Evolutionary conservation across 2,329 filamentous ascomycete species (phyloP).

Genomic region (Ceratocystiopsis sp.): DNA sequence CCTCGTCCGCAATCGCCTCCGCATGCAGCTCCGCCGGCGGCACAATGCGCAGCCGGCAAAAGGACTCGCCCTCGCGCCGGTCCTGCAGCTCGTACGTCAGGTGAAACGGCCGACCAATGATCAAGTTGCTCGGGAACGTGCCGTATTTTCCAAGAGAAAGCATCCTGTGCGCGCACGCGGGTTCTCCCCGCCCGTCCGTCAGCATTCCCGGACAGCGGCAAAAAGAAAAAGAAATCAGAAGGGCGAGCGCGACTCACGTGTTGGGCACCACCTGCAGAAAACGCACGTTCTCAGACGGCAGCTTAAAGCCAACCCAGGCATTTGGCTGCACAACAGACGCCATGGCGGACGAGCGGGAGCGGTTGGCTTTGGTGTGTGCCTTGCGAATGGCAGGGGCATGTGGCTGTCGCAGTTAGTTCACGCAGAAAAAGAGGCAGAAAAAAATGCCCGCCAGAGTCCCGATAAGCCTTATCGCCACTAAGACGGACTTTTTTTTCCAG

Average conservation of each 20-base stretch:
- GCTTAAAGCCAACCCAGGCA: slow-evolving; percentile 40
- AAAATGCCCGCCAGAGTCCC: too few relatives aligned
- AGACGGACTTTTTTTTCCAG: slow-evolving; percentile 1
- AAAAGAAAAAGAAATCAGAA: not conserved
- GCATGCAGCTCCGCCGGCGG: slow-evolving; percentile 68
- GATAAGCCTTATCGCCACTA: too few relatives aligned
- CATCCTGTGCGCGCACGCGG: too few relatives aligned
- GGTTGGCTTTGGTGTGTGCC: too few relatives aligned
- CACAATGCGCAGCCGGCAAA: slow-evolving; percentile 59
- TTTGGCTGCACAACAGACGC: slow-evolving; percentile 31
- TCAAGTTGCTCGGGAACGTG: slow-evolving; percentile 71
- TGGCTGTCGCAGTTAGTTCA: too few relatives aligned
- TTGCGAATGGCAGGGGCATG: too few relatives aligned
- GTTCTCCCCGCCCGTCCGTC: slow-evolving; percentile 38
- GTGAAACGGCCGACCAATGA: slow-evolving; percentile 82
- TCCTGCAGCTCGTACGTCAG: slow-evolving; percentile 83
- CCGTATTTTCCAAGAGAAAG: slow-evolving; percentile 86
- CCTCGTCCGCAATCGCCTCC: slow-evolving; percentile 43
- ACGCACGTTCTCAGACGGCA: slow-evolving; percentile 40
- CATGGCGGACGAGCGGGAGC: slow-evolving; percentile 2
- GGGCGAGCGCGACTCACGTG: slow-evolving; percentile 30
- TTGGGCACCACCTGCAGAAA: slow-evolving; percentile 42
- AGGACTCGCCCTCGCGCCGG: slow-evolving; percentile 43
- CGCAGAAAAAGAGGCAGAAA: too few relatives aligned
- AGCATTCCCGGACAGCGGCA: slow-evolving; percentile 4